phyloP scores from a whole-genome alignment of 257 asterid genomes.

The Euphrasia confusa region DNA sequence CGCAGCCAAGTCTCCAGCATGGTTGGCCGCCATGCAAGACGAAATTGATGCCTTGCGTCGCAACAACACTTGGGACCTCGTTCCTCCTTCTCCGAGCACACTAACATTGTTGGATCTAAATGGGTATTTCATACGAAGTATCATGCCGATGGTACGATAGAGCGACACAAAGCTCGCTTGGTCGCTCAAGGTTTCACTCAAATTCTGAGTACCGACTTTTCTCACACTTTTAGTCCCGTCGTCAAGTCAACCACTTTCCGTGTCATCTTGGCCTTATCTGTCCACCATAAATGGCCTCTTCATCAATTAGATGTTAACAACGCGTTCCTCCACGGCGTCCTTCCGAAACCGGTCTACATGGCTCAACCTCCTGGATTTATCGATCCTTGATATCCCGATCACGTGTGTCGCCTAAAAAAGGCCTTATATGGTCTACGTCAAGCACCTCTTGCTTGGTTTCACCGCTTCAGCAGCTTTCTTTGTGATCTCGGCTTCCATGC shows the following conservation, averaged over 20 bases:
- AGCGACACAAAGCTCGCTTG: not conserved
- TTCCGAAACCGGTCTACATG: not conserved
- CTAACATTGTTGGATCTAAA: not conserved
- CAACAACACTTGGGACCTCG: not conserved
- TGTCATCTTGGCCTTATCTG: not conserved
- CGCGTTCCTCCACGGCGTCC: not conserved
- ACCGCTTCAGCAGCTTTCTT: not conserved
- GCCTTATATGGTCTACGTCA: not conserved
- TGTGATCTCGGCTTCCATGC: not conserved
- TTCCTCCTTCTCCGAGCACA: not conserved
- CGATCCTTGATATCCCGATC: not conserved
- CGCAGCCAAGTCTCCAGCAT: not conserved
- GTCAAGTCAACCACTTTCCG: not conserved
- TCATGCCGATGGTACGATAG: not conserved
- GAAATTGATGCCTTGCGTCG: not conserved
- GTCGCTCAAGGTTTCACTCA: not conserved
- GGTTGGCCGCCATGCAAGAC: not conserved
- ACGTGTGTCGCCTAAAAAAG: not conserved
- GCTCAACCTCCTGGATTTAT: not conserved
- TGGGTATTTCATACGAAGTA: not conserved
- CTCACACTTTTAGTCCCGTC: not conserved
- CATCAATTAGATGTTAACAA: not conserved
- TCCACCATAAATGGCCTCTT: not conserved
- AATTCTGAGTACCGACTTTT: not conserved
- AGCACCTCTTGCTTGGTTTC: not conserved